Conservation (phyloP, 1,284 basidiomycete species). For the Malassezia furfur region DNA sequence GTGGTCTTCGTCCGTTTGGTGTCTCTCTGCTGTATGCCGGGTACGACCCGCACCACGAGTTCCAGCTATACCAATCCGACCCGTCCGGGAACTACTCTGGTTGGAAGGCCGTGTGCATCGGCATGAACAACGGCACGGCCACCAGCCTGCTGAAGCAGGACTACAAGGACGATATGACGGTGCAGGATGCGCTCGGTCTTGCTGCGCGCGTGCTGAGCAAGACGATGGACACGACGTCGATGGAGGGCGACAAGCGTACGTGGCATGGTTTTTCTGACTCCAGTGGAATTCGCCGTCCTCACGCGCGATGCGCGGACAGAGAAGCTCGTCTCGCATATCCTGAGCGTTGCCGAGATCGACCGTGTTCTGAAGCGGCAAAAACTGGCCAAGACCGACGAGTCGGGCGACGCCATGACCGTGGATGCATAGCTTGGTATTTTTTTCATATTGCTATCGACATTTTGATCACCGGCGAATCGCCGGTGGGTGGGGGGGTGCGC, state of each 20-base stretch:
- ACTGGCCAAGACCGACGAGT: conserved; percentile 67
- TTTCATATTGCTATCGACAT: conserved; percentile 4
- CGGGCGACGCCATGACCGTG: conserved; percentile 30
- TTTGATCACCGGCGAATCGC: conserved; percentile 8
- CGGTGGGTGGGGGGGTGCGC: conserved; percentile 1
- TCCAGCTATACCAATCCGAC: conserved; percentile 97
- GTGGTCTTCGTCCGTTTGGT: conserved; percentile 95
- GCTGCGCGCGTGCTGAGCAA: conserved; percentile 94
- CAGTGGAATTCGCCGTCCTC: conserved; percentile 92
- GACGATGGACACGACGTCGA: conserved; percentile 95
- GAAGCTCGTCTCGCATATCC: conserved; percentile 81
- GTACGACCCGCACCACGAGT: conserved; percentile 86
- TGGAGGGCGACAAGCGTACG: conserved; percentile 54
- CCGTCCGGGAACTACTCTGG: conserved; percentile 97
- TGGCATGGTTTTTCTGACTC: neutral
- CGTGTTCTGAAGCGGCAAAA: conserved; percentile 69
- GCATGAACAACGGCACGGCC: conserved; percentile 88
- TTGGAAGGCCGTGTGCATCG: conserved; percentile 98
- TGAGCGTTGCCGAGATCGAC: conserved; percentile 81
- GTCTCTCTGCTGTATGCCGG: conserved; percentile 93
- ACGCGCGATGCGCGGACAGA: conserved; percentile 69
- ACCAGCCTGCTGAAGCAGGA: conserved; percentile 93
- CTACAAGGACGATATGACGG: conserved; percentile 80
- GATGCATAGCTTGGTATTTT: conserved; percentile 24
- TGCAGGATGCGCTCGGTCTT: conserved; percentile 65